phyloP scores from a whole-genome alignment of 345 rosid species.

The Camelina laxa region DNA sequence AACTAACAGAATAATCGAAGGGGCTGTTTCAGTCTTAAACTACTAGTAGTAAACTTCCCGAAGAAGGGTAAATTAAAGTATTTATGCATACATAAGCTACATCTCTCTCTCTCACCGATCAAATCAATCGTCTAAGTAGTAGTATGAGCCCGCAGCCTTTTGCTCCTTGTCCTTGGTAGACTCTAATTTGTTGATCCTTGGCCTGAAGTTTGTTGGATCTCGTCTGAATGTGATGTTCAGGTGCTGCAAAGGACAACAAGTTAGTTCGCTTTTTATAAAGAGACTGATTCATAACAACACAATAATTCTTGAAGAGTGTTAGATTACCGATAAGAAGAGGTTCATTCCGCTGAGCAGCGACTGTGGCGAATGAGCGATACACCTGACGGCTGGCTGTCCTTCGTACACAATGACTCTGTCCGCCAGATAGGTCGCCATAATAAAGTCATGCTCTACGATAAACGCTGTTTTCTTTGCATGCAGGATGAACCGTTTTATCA shows the following conservation, averaged over 20 bases:
- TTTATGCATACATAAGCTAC: not conserved
- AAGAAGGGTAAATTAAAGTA: too few species aligned
- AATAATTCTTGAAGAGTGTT: not conserved
- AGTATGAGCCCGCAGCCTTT: conserved; percentile 85
- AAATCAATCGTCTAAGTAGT: conserved; percentile 71
- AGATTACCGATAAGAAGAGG: conserved; percentile 75
- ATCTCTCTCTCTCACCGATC: not conserved
- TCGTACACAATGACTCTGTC: conserved; percentile 88
- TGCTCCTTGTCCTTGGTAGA: conserved; percentile 94
- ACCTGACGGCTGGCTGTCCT: conserved; percentile 75
- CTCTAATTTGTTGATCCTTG: conserved; percentile 85
- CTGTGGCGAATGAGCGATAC: conserved; percentile 81
- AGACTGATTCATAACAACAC: not conserved
- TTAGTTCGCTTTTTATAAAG: not conserved
- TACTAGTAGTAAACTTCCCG: too few species aligned
- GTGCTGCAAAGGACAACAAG: conserved; percentile 56
- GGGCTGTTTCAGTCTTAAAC: too few species aligned
- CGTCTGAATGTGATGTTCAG: conserved; percentile 85
- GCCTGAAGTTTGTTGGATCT: conserved; percentile 84
- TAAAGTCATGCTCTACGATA: conserved; percentile 89
- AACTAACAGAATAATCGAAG: too few species aligned
- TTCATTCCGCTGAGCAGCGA: conserved; percentile 90
- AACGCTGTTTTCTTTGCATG: conserved; percentile 92
- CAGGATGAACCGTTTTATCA: conserved; percentile 88
- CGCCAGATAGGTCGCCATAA: conserved; percentile 89